Evolutionary conservation across 2,329 filamentous ascomycete species (phyloP).

Genomic region (Didymosphaeria variabile): DNA sequence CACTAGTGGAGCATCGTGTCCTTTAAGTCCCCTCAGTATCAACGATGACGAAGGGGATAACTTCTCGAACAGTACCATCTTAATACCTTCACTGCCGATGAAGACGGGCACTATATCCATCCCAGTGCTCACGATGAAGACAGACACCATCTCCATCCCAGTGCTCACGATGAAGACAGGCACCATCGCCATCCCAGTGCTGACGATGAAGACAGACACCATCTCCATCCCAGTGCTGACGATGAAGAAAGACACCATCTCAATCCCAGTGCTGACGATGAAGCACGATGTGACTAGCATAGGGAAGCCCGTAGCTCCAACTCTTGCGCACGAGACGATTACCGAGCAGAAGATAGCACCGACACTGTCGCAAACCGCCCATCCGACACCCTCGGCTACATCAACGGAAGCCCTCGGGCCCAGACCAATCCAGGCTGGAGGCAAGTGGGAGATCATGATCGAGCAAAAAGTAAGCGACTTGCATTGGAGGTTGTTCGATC

Average conservation of each 20-base stretch:
- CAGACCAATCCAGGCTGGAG: background rate
- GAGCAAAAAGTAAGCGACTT: background rate
- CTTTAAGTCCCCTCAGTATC: background rate
- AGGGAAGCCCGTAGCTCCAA: background rate
- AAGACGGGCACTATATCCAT: background rate
- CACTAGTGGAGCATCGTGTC: background rate
- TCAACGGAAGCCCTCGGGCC: background rate
- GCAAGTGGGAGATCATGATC: background rate
- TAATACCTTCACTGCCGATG: background rate
- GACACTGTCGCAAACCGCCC: background rate
- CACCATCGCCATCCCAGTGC: background rate
- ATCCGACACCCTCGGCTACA: background rate
- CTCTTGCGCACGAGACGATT: background rate
- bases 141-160: background rate
- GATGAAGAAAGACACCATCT: background rate
- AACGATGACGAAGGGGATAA: slow-evolving; percentile 1
- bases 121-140: background rate
- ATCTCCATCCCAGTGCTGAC: background rate
- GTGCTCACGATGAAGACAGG: background rate
- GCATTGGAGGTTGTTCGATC: background rate
- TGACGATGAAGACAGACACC: background rate
- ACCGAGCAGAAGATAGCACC: background rate
- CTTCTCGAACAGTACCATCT: background rate
- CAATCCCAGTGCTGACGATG: too few relatives aligned
- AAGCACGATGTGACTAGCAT: background rate